Evolutionary conservation across 148 eudicot species (phyloP), one percentile per base, ranked within the genome.

Genomic region (Rhododendron kiyosumense): DNA sequence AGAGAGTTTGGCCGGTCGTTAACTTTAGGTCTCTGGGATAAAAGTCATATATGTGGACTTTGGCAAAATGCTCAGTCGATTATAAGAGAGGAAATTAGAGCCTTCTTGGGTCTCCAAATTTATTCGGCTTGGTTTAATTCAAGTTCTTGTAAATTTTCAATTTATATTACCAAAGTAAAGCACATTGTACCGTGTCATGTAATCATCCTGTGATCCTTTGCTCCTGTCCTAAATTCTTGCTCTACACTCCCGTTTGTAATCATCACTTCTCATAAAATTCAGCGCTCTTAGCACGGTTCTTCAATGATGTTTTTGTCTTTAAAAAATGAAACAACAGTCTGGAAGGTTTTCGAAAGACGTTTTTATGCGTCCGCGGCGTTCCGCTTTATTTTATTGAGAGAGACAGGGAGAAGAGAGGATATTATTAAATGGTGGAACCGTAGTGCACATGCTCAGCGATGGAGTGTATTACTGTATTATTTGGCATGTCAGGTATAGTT

Each of bases 131-230:
- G 86, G 89, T 82, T 85, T 32, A 69, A 65, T 32, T 36, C 36
- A 52, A 76, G 52, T 74, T 83, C 78, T 34, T 88, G 89, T 88
- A 85, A 83, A 87, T 85, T 83, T 59, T 49, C 76, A 54, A 26
- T 81, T 52, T 73, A 86, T 87, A 74, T 81, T 80, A 79, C 84
- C 49, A 79, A 65, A 67, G 34, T 34, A 51, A 88, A 30, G 80
- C 52, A 36, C 26, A 28, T n/a, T 67, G 45, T 14, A 7, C 24
- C 5, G 4, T 57, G 24, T 17, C 63, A 57, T 24, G 5, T 4
- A 57, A 52, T 52, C 18, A 52, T 52, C 5, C 3, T 5, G 18
- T 52, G 15, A 52, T 52, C 5, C 59, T 13, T 52, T 3, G 18
- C 59, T 52, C 51, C 13, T 3, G 4, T 3, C 3, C 59, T 52